These are phyloP conservation scores for Syzygium aqueum DNA, from an alignment of 345 rosid genomes.

Conservation along the genomic window DNA sequence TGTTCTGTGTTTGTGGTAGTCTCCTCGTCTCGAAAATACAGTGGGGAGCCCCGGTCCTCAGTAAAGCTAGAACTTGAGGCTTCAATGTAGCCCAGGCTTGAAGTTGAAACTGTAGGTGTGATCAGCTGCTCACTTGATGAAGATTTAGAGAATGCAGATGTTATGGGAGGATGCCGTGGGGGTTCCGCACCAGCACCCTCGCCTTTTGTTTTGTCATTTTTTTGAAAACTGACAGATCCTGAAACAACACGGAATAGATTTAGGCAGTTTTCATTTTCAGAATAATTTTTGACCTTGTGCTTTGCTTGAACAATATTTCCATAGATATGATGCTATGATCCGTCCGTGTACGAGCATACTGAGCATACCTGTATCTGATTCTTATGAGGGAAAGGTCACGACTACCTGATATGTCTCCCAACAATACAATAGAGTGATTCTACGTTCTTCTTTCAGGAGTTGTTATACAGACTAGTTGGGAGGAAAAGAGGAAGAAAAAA, in stretches of 20 bases:
- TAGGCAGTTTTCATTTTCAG: not conserved
- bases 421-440: not conserved
- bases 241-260: not conserved
- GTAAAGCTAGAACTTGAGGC: conserved; percentile 14
- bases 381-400: not conserved
- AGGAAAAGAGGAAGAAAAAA: not conserved
- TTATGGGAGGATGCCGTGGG: not conserved
- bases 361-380: not conserved
- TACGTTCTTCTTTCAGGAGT: not conserved
- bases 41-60: conserved; percentile 6
- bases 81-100: conserved; percentile 1
- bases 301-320: not conserved
- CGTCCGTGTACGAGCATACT: not conserved
- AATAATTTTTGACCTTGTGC: not conserved
- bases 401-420: not conserved
- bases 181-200: conserved; percentile 8
- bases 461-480: not conserved
- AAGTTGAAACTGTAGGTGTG: not conserved
- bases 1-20: conserved; percentile 7
- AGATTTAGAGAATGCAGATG: conserved; percentile 8
- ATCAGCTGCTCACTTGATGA: conserved; percentile 13
- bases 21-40: conserved; percentile 11
- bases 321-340: not conserved
- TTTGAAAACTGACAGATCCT: conserved; percentile 10
- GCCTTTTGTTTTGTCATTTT: conserved; percentile 6